Conservation (phyloP, 345 rosid species). For the Eutrema japonicum region DNA sequence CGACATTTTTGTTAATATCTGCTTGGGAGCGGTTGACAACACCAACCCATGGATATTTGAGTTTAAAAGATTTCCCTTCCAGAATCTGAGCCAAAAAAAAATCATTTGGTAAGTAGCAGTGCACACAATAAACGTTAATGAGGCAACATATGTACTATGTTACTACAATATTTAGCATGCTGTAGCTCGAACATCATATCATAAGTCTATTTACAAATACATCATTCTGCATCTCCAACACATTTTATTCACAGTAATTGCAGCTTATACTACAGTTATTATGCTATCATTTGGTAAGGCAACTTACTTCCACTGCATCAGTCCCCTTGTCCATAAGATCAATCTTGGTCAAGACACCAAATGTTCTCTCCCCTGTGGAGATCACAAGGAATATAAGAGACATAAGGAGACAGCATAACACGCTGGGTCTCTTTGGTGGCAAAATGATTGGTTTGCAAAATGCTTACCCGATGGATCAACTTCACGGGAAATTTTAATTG, state of each 20-base stretch:
- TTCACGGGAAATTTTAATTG: slow-evolving; percentile 97
- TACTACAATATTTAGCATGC: not conserved
- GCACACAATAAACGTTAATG: slow-evolving; percentile 28
- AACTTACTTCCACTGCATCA: slow-evolving; percentile 96
- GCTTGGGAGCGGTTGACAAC: slow-evolving; percentile 99
- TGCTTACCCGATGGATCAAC: slow-evolving; percentile 91
- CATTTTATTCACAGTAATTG: slow-evolving; percentile 5
- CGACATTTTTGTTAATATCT: slow-evolving; percentile 95
- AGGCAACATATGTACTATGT: slow-evolving; percentile 9
- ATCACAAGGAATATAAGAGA: slow-evolving; percentile 30
- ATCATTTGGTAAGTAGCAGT: slow-evolving; percentile 23
- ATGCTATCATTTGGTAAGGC: slow-evolving; percentile 25
- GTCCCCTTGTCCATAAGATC: slow-evolving; percentile 99
- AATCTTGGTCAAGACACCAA: slow-evolving; percentile 97
- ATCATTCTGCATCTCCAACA: not conserved
- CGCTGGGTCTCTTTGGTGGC: slow-evolving; percentile 1
- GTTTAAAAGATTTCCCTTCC: slow-evolving; percentile 88
- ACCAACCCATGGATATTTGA: slow-evolving; percentile 98
- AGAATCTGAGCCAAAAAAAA: slow-evolving; percentile 59
- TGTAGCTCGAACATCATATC: slow-evolving; percentile 22
- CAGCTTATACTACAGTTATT: slow-evolving; percentile 15
- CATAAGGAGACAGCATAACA: slow-evolving; percentile 12
- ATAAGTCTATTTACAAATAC: not conserved
- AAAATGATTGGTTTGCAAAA: slow-evolving; percentile 29
- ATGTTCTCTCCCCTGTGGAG: slow-evolving; percentile 89